Percentiles rank a stretch among this genome's conserved stretches.
Conservation (phyloP, 192 early-diverging fungal species). For the Entomortierella chlamydospora region DNA sequence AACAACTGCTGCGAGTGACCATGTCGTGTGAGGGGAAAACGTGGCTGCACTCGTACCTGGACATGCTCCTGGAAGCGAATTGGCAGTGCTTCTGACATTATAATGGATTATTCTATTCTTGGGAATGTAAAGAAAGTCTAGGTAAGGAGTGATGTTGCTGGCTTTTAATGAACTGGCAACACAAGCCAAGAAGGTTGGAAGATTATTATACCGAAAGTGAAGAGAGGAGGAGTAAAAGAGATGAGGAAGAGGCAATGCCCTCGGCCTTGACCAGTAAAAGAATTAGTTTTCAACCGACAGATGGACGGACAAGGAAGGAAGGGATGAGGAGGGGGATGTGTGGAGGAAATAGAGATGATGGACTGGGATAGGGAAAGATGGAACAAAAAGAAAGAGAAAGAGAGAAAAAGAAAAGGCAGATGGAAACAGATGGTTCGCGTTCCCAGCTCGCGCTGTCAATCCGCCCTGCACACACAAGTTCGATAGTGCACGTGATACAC, state of each 20-base stretch:
- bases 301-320: neutral
- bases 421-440: neutral
- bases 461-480: no score
- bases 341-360: no score
- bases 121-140: neutral
- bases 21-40: neutral
- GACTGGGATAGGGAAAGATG: neutral
- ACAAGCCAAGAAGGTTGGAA: neutral
- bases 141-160: neutral
- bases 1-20: neutral
- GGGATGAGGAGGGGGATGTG: neutral
- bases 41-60: slow-evolving; percentile 72
- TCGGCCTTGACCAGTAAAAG: slow-evolving; percentile 7
- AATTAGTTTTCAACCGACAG: neutral
- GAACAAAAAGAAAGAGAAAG: neutral
- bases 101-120: neutral
- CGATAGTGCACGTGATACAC: neutral
- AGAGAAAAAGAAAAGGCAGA: neutral
- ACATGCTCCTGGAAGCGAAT: slow-evolving; percentile 97
- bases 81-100: slow-evolving; percentile 85
- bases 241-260: slow-evolving; percentile 6
- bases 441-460: slow-evolving; percentile 1
- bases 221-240: neutral
- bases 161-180: neutral
- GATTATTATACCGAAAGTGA: neutral